Percentiles rank a stretch among this genome's conserved stretches.
Evolutionary conservation across 192 early-diverging fungal species (phyloP).

Genomic region (Gaertneriomyces sp.): DNA sequence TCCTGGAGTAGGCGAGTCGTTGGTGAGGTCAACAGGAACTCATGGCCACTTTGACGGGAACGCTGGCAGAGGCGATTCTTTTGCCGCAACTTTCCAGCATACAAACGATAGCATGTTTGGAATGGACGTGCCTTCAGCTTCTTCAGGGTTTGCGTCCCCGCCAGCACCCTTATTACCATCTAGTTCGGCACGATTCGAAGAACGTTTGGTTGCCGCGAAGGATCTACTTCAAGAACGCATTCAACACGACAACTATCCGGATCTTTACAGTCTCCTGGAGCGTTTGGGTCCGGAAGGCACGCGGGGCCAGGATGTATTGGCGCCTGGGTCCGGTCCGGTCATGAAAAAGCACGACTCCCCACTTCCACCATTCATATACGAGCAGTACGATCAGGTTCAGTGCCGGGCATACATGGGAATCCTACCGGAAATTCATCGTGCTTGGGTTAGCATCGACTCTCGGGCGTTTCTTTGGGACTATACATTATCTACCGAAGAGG

Average conservation of each 20-base stretch:
- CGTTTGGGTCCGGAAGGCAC: background rate
- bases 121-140: too few relatives aligned
- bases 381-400: constrained; percentile 71
- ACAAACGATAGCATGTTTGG: too few relatives aligned
- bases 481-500: constrained; percentile 56
- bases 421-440: constrained; percentile 83
- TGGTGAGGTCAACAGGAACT: too few relatives aligned
- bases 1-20: too few relatives aligned
- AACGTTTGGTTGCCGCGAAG: constrained; percentile 8
- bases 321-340: too few relatives aligned
- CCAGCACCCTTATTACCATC: too few relatives aligned
- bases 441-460: constrained; percentile 90
- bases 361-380: constrained; percentile 73
- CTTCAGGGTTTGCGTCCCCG: too few relatives aligned
- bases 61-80: too few relatives aligned
- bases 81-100: too few relatives aligned
- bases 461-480: constrained; percentile 91
- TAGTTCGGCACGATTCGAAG: too few relatives aligned
- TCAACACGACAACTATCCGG: constrained; percentile 19
- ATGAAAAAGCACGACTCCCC: constrained; percentile 17
- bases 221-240: constrained; percentile 7
- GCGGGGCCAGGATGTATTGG: too few relatives aligned
- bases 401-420: constrained; percentile 84
- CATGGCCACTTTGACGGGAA: too few relatives aligned
- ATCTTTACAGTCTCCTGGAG: constrained; percentile 15